Evolutionary conservation across 2,329 filamentous ascomycete species (phyloP).

Genomic region (Paracoccidioides lutzii): DNA sequence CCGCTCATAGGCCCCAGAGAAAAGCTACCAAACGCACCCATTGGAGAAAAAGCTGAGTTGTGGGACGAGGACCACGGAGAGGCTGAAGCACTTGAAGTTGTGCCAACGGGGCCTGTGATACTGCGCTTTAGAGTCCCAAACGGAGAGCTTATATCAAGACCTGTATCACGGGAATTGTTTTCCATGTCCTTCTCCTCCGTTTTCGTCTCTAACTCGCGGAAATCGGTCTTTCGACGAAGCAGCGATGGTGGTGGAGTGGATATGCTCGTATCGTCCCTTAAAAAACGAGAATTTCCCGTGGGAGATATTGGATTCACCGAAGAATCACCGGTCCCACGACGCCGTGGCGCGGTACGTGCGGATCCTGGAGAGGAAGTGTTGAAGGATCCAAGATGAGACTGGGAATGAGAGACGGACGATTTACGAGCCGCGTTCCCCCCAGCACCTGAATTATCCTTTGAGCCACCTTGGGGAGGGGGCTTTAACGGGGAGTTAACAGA

Average conservation of each 20-base stretch:
- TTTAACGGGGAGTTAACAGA: slow-evolving; percentile 94
- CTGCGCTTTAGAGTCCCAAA: slow-evolving; percentile 46
- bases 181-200: slow-evolving; percentile 39
- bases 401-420: slow-evolving; percentile 58
- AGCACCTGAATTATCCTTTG: slow-evolving; percentile 41
- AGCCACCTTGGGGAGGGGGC: slow-evolving; percentile 55
- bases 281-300: slow-evolving; percentile 33
- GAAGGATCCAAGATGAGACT: slow-evolving; percentile 51
- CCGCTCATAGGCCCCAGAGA: slow-evolving; percentile 46
- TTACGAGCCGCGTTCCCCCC: slow-evolving; percentile 52
- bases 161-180: slow-evolving; percentile 25
- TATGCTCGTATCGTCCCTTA: slow-evolving; percentile 40
- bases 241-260: slow-evolving; percentile 49
- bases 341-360: slow-evolving; percentile 60
- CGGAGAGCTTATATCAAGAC: slow-evolving; percentile 30
- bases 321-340: slow-evolving; percentile 73
- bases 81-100: neutral
- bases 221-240: slow-evolving; percentile 49
- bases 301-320: slow-evolving; percentile 39
- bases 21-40: slow-evolving; percentile 86
- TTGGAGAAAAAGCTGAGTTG: slow-evolving; percentile 52
- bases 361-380: slow-evolving; percentile 62
- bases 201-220: slow-evolving; percentile 37
- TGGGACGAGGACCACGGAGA: slow-evolving; percentile 48
- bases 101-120: slow-evolving; percentile 40